phyloP scores from a whole-genome alignment of 306 rosid species.

The Cucurbita argyrosperma region DNA sequence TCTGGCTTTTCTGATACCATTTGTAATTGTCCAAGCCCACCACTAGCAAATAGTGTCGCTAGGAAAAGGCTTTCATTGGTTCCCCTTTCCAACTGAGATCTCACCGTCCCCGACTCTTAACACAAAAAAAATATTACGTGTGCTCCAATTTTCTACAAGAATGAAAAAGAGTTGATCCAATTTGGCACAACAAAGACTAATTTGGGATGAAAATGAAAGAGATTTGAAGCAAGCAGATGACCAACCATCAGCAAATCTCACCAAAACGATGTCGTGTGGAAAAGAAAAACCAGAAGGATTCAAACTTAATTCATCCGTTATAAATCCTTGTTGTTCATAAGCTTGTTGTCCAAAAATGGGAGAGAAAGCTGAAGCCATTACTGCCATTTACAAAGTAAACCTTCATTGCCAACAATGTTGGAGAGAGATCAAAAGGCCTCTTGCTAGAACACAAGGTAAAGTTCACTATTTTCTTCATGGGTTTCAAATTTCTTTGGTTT shows the following conservation, averaged over 20 bases:
- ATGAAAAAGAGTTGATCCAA: neutral
- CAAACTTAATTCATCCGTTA: too few relatives aligned
- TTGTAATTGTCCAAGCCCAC: too few relatives aligned
- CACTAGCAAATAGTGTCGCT: too few relatives aligned
- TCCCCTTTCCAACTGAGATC: too few relatives aligned
- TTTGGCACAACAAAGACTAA: neutral
- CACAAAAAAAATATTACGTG: too few relatives aligned
- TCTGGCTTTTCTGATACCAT: too few relatives aligned
- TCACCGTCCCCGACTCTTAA: too few relatives aligned
- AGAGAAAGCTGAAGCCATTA: conserved; percentile 29
- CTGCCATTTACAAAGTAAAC: conserved; percentile 57
- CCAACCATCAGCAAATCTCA: neutral
- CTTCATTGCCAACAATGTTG: conserved; percentile 75
- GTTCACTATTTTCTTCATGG: neutral
- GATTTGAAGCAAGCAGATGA: neutral
- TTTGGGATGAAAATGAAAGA: neutral
- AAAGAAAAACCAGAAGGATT: neutral
- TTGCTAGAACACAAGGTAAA: conserved; percentile 43
- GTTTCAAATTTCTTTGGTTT: too few relatives aligned
- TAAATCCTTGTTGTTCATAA: neutral
- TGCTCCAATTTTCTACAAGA: too few relatives aligned
- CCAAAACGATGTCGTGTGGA: conserved; percentile 4
- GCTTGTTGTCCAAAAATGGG: conserved; percentile 17
- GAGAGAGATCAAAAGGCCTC: conserved; percentile 56
- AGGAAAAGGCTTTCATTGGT: too few relatives aligned